Evolutionary conservation across 202 grass and related monocot species (phyloP), one percentile per base, ranked within the genome.

Genomic region (Elaeis oleifera): DNA sequence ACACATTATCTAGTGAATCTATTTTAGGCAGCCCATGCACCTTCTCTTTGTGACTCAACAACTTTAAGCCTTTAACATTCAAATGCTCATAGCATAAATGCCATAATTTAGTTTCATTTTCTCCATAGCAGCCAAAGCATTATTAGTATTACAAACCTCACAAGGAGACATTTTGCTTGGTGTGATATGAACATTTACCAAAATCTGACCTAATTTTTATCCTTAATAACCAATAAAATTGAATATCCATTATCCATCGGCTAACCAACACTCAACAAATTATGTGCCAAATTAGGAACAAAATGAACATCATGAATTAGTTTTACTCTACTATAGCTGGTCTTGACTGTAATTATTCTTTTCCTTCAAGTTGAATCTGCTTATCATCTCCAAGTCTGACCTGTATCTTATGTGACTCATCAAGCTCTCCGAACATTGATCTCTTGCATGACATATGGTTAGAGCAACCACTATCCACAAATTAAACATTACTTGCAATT

Each of bases 161-260:
- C 4, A 1, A 18, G 60, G 2, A 44, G 49, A 21, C 17, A 62
- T 18, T 11, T 14, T 19, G 18, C 48, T 62, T 18, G 16, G 5
- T 49, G 28, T 5, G n/a, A 62, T 62, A 3, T 3, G 0, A 18
- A 49, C 16, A 8, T 49, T 13, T 15, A 6, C 1, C 3, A 48
- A 21, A 15, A 2, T 44, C 8, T 49, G 36, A 1, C 7, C 16
- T 20, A 6, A 39, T 18, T 49, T 63, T 63, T 63, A 19, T 39
- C 15, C 23, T 23, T 52, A 5, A 52, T 63, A 3, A 22, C 7
- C 23, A 73, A 73, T 17, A 71, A 0, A 4, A 55, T 63, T 8
- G 58, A 54, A 63, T 73, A 73, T 14, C 58, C 48, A 53, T n/a
- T 51, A 4, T 22, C 49, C 17, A 73, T 63, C 5, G 60, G 19